Base-by-base conservation (phyloP, 345 rosid genomes). In the Populus pruinosa region DNA sequence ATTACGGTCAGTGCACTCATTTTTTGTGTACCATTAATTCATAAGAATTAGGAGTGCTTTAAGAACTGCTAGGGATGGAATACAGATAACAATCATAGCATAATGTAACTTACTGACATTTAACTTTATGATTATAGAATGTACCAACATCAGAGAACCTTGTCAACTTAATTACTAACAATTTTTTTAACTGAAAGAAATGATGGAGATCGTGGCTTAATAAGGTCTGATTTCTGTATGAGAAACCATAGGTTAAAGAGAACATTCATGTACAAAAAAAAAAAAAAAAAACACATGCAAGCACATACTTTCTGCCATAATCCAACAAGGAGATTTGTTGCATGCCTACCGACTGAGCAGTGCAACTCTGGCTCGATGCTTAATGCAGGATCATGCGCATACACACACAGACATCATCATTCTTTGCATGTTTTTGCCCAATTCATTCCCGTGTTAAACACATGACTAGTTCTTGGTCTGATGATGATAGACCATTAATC, bases 1-100 rank as follows among this genome's bases (percentile, higher is more conserved):
- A 59, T 81, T 89, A 69, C 67, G 91, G 90, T 89, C 8, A 76
- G 86, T 83, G 39, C 27, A 56, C 67, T 20, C 0, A 35, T 0
- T 27, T 53, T 8, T 23, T 20, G 13, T 29, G 29, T 11, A 16
- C 35, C 71, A 11, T 11, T 31, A 70, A 69, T 43, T 56, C 8
- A 10, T 14, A n/a, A 39, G 14, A 39, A 29, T 44, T 18, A 9
- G 47, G 39, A 7, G 5, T 68, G 6, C n/a, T 3, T 13, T 33
- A 20, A 6, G 14, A 11, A 35, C 49, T 72, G 13, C 23, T 55
- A 1, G 17, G 50, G 53, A 47, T 47, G 53, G 6, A 47, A 47
- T 47, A 47, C 53, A 47, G 53, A 47, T 47, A 47, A 47, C 53
- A 47, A 47, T 47, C 1, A 47, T 47, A 47, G 53, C 53, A 47